Percentiles rank a stretch among this genome's conserved stretches.
Conservation (phyloP, 768 basidiomycete genomes). For the Leccinum boreale region DNA sequence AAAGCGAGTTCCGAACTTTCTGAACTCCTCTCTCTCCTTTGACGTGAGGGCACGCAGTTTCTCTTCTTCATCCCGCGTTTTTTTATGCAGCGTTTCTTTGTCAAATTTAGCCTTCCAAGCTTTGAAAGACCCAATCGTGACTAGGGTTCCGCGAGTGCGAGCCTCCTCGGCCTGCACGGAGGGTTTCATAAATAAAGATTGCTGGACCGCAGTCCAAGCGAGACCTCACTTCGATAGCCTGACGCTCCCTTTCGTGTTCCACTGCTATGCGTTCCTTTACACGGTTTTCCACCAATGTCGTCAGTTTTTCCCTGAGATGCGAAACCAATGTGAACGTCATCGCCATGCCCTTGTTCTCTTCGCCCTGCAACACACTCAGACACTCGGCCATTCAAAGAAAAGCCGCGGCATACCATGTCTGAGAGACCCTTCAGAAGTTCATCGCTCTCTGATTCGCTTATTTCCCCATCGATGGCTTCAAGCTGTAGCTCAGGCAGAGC, state of each 20-base stretch:
- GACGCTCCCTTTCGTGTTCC: constrained; percentile 70
- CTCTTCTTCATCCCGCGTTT: constrained; percentile 75
- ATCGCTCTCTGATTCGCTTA: constrained; percentile 56
- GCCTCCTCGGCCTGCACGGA: constrained; percentile 74
- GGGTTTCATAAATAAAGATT: constrained; percentile 1
- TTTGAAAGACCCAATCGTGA: constrained; percentile 78
- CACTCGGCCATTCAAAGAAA: neutral
- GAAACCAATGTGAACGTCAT: constrained; percentile 96
- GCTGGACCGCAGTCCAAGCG: neutral
- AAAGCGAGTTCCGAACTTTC: constrained; percentile 55
- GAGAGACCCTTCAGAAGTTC: constrained; percentile 55
- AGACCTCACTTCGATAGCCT: constrained; percentile 65
- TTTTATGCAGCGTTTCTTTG: constrained; percentile 56
- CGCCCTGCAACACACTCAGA: constrained; percentile 45
- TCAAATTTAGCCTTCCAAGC: constrained; percentile 81
- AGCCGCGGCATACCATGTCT: constrained; percentile 45
- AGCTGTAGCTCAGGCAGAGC: constrained; percentile 70
- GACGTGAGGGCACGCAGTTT: constrained; percentile 61
- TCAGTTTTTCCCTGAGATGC: constrained; percentile 76
- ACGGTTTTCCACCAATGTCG: constrained; percentile 57
- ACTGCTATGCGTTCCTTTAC: constrained; percentile 53
- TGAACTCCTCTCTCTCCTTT: constrained; percentile 86
- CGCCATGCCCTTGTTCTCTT: constrained; percentile 90
- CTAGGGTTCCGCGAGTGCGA: constrained; percentile 86
- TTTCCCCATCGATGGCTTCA: constrained; percentile 58